These are phyloP conservation scores for Yamadazyma philogaea DNA, from an alignment of 805 yeast genomes.

Conservation along the genomic window DNA sequence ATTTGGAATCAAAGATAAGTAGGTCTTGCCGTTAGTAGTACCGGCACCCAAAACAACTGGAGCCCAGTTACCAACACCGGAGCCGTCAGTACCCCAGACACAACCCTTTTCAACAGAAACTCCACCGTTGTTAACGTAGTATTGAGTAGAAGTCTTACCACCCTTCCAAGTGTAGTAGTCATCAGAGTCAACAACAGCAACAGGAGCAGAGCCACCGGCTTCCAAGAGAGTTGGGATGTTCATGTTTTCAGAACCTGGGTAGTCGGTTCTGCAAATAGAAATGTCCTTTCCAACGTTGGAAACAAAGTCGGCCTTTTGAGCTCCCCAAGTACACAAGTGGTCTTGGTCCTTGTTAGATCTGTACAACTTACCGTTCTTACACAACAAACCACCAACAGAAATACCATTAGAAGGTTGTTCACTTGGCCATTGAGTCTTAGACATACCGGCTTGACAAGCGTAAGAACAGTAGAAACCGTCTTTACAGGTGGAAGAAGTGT, in stretches of 20 bases:
- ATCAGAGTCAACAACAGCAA: constrained; percentile 77
- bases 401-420: constrained; percentile 84
- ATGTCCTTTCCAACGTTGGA: constrained; percentile 62
- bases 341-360: constrained; percentile 62
- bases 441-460: constrained; percentile 98
- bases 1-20: constrained; percentile 90
- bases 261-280: constrained; percentile 96
- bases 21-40: constrained; percentile 60
- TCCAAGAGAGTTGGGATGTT: constrained; percentile 82
- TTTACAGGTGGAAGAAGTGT: constrained; percentile 67
- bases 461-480: constrained; percentile 96
- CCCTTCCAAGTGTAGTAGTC: constrained; percentile 82
- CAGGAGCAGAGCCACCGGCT: constrained; percentile 62
- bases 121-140: constrained; percentile 97
- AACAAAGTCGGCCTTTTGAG: constrained; percentile 62
- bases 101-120: constrained; percentile 88
- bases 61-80: constrained; percentile 96
- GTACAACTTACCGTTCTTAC: constrained; percentile 83
- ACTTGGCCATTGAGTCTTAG: constrained; percentile 97
- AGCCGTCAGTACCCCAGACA: constrained; percentile 81
- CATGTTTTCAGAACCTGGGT: constrained; percentile 99
- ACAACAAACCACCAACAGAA: constrained; percentile 88
- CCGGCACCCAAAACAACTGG: constrained; percentile 96
- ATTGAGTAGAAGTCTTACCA: constrained; percentile 84
- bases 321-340: constrained; percentile 88